Evolutionary conservation across 345 rosid species (phyloP).

Genomic region (Populus simonii): DNA sequence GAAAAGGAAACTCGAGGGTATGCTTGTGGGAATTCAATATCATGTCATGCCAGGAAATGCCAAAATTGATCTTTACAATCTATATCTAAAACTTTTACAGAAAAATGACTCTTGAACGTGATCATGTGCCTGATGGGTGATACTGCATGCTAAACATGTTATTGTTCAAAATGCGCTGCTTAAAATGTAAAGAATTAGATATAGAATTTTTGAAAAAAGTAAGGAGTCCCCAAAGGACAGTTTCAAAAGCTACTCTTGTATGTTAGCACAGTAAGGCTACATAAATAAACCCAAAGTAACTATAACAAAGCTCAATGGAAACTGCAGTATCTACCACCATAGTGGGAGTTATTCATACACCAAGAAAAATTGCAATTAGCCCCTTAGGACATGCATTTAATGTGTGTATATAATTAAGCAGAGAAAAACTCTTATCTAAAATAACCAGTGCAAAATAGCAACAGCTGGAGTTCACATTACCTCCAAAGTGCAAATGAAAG

Average conservation of each 20-base stretch:
- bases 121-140: neutral
- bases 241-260: neutral
- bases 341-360: neutral
- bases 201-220: neutral
- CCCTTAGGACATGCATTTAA: neutral
- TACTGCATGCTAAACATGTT: neutral
- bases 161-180: neutral
- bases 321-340: neutral
- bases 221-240: neutral
- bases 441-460: neutral
- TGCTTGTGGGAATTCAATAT: neutral
- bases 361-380: neutral
- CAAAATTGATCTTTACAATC: neutral
- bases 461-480: constrained; percentile 3
- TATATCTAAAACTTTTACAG: neutral
- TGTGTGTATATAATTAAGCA: neutral
- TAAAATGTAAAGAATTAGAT: neutral
- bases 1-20: neutral
- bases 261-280: neutral
- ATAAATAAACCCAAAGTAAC: neutral
- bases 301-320: neutral
- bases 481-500: neutral
- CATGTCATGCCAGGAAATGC: neutral
- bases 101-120: neutral
- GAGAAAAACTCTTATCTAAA: neutral